Evolutionary conservation across 371 early-diverging fungal species (phyloP), one percentile per base, ranked within the genome.

Genomic region (Actinomortierella ambigua): DNA sequence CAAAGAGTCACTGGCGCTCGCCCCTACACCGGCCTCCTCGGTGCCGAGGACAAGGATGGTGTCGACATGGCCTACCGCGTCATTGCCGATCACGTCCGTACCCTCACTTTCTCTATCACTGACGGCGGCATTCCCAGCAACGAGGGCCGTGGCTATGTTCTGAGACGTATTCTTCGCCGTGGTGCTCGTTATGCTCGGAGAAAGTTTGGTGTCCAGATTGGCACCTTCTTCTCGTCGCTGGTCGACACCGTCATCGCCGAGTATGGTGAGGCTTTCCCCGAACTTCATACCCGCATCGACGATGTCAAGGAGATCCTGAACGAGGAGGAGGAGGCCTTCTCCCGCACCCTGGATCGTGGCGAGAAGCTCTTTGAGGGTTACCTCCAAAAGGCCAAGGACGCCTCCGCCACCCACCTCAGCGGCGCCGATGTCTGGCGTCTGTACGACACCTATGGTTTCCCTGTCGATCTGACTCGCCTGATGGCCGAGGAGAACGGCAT

Each of bases 391-490:
- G 82, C 94, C 61, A 79, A 86, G 61, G 79, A 85, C 42, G 65
- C 85, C 48, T 82, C 82, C 17, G 57, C 79, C 42, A 86, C 65
- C 15, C 77, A 81, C n/a, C 79, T 99, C 49, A 83, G 87, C 39
- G 99, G 98, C 50, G 88, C 88, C 41, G 95, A 96, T 80, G 98
- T 95, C 22, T 99, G 98, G 97, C 87, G 95, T 24, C 83, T 99
- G 69, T 99, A 99, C 71, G 99, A 99, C 79, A 99, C 99, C 17
- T 99, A 95, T 78, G 99, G 99, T 53, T 99, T 99, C 91, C 99
- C 99, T 17, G 93, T 97, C 6, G 99, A 99, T 82, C 83, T 99
- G 59, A 99, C 99, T 8, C 91, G 93, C 63, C 77, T 99, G 52
- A 98, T 99, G 95, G 98, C 98, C 24, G 96, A 97, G 77, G 99